Conservation (phyloP, 805 yeast genomes). For the Sporopachydermia lactativora region DNA sequence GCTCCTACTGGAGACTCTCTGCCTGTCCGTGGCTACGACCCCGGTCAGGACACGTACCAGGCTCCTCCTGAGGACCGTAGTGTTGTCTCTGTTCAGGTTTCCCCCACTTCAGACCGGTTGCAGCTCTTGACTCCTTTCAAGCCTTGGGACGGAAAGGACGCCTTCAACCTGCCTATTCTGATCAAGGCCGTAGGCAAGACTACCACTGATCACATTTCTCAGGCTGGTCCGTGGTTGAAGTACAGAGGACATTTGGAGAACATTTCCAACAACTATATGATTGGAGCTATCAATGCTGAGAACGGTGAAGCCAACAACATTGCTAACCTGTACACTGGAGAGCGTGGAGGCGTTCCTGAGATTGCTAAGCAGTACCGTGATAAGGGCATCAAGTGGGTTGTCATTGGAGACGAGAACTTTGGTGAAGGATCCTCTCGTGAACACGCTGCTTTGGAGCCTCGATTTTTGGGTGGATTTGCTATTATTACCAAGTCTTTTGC, state of each 20-base stretch:
- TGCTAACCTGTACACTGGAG: conserved; percentile 84
- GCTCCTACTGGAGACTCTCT: conserved; percentile 87
- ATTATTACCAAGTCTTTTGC: conserved; percentile 97
- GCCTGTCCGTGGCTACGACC: conserved; percentile 80
- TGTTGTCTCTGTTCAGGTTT: conserved; percentile 54
- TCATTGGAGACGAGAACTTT: conserved; percentile 94
- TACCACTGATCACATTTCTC: conserved; percentile 97
- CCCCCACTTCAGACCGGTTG: conserved; percentile 92
- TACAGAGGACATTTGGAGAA: conserved; percentile 99
- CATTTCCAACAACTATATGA: conserved; percentile 98
- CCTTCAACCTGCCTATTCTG: conserved; percentile 77
- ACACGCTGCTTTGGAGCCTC: conserved; percentile 99
- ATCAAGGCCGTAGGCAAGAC: conserved; percentile 96
- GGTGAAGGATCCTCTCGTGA: conserved; percentile 99
- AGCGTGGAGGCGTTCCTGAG: conserved; percentile 91
- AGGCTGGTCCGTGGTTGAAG: conserved; percentile 99
- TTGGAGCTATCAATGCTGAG: conserved; percentile 97
- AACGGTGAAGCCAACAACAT: conserved; percentile 88
- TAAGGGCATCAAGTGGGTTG: conserved; percentile 89
- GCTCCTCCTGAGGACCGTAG: conserved; percentile 90
- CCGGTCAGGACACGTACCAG: conserved; percentile 91
- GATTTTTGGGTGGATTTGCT: conserved; percentile 97
- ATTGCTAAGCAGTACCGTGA: conserved; percentile 93
- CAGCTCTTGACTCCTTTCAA: conserved; percentile 88
- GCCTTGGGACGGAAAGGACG: conserved; percentile 95